Evolutionary conservation across 805 yeast species (phyloP).

Genomic region (Candida mattraensis): DNA sequence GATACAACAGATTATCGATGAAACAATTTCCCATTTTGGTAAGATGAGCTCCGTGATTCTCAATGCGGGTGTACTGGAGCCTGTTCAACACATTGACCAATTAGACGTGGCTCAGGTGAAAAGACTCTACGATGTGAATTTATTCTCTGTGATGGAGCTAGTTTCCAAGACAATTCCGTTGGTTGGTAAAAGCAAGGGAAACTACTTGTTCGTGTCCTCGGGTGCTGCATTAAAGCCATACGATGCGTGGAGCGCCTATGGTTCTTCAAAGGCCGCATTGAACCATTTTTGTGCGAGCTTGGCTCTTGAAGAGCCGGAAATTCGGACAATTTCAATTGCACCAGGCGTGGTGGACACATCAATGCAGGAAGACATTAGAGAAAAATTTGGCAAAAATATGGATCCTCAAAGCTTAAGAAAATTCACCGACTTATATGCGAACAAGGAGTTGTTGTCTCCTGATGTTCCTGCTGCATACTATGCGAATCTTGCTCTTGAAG

Average conservation of each 20-base stretch:
- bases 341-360: constrained; percentile 94
- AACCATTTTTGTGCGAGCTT: constrained; percentile 72
- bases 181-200: constrained; percentile 56
- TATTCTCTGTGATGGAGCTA: constrained; percentile 70
- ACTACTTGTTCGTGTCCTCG: constrained; percentile 77
- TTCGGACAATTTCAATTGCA: constrained; percentile 72
- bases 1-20: constrained; percentile 39
- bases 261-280: constrained; percentile 87
- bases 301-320: constrained; percentile 61
- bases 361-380: constrained; percentile 84
- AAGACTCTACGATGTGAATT: constrained; percentile 67
- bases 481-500: constrained; percentile 62
- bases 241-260: constrained; percentile 90
- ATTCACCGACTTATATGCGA: constrained; percentile 62
- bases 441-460: constrained; percentile 62
- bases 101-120: constrained; percentile 62
- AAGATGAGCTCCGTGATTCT: constrained; percentile 63
- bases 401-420: constrained; percentile 52
- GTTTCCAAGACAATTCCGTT: constrained; percentile 56
- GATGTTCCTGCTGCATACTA: constrained; percentile 70
- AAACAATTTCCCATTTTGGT: constrained; percentile 53
- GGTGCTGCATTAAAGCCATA: constrained; percentile 74
- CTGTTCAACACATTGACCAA: constrained; percentile 58
- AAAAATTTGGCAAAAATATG: constrained; percentile 60
- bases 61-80: constrained; percentile 83